Evolutionary conservation across 2,329 filamentous ascomycete genomes (phyloP).

Genomic region (Aspergillus tamarii): DNA sequence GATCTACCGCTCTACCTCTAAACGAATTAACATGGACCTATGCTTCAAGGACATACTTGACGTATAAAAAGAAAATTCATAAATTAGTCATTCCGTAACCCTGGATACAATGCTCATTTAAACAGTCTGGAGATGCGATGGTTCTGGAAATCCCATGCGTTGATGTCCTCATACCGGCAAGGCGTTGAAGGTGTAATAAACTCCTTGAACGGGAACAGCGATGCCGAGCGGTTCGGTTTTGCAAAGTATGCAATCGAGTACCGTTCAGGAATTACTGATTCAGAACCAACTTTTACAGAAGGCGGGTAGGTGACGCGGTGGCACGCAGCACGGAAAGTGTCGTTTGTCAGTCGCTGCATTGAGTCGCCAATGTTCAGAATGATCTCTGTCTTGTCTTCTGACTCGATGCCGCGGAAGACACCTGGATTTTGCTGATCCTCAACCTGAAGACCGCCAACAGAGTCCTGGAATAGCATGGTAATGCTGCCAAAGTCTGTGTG

Average conservation of each 20-base stretch:
- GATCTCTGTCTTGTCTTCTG: constrained; percentile 26
- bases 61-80: too few relatives aligned
- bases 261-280: constrained; percentile 30
- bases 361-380: constrained; percentile 48
- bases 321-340: constrained; percentile 35
- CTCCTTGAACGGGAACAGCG: constrained; percentile 29
- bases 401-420: constrained; percentile 19
- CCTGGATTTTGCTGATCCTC: constrained; percentile 31
- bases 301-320: constrained; percentile 41
- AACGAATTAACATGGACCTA: too few relatives aligned
- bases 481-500: constrained; percentile 27
- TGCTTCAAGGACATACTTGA: too few relatives aligned
- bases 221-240: constrained; percentile 37
- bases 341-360: constrained; percentile 45
- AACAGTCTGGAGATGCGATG: not conserved
- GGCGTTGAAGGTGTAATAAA: constrained; percentile 27
- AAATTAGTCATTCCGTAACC: too few relatives aligned
- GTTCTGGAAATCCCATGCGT: not conserved
- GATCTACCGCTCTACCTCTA: too few relatives aligned
- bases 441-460: constrained; percentile 42
- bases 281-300: constrained; percentile 14
- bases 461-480: constrained; percentile 44
- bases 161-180: not conserved
- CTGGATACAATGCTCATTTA: not conserved
- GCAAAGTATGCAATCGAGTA: constrained; percentile 31